Percentiles rank a stretch among this genome's conserved stretches.
These are phyloP conservation scores for Petunia hybrid DNA, from an alignment of 305 asterid genomes.

Conservation along the genomic window DNA sequence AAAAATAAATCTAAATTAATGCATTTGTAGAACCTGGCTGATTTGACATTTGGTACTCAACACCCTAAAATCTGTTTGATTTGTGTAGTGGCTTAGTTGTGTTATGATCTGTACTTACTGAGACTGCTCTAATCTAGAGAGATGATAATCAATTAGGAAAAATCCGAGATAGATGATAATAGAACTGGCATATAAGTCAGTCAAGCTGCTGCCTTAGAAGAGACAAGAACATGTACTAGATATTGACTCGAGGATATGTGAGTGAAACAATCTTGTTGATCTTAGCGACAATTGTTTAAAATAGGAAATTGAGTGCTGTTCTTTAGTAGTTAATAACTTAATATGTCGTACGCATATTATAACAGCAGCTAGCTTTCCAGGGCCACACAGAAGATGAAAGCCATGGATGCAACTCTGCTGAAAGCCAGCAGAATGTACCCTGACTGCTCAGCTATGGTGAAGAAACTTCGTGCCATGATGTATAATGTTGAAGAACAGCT, in stretches of 20 bases:
- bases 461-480: constrained; percentile 87
- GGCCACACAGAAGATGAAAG: constrained; percentile 89
- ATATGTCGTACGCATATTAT: constrained; percentile 36
- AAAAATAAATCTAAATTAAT: neutral
- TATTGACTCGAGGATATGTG: neutral
- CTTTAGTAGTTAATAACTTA: neutral
- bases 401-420: constrained; percentile 73
- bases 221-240: neutral
- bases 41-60: constrained; percentile 11
- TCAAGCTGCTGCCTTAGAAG: neutral
- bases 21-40: constrained; percentile 16
- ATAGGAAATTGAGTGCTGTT: neutral
- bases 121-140: neutral
- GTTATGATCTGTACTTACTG: neutral
- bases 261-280: neutral
- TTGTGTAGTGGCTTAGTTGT: neutral
- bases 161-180: neutral
- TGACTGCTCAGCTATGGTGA: constrained; percentile 84
- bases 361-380: constrained; percentile 54
- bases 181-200: neutral
- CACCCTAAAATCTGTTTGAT: neutral
- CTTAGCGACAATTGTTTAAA: neutral
- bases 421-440: constrained; percentile 82
- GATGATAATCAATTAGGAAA: neutral
- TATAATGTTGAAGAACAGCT: constrained; percentile 86